phyloP scores from a whole-genome alignment of 192 early-diverging fungal species.

The Mortierella claussenii region DNA sequence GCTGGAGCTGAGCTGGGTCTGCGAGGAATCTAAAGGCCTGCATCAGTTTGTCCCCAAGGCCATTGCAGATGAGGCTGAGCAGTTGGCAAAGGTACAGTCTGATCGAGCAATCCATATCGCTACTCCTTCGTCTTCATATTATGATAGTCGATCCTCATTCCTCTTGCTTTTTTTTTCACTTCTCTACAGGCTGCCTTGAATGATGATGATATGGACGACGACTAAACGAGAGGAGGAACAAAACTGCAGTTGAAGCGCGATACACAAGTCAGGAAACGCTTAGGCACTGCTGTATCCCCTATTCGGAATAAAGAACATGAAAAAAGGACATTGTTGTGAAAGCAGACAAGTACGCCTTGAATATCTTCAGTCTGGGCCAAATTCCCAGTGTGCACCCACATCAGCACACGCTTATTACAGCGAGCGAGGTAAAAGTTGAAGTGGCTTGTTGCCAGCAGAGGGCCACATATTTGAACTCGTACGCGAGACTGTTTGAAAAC shows the following conservation, averaged over 20 bases:
- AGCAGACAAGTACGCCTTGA: no score
- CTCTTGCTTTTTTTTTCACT: background rate
- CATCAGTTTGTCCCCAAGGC: constrained; percentile 92
- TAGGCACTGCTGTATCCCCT: no score
- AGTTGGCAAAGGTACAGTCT: constrained; percentile 72
- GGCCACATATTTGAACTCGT: no score
- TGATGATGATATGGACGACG: constrained; percentile 8
- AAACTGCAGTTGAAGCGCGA: no score
- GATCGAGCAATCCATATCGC: background rate
- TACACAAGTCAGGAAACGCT: no score
- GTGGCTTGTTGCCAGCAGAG: no score
- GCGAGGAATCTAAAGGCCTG: constrained; percentile 77
- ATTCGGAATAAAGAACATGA: no score
- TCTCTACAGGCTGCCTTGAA: constrained; percentile 1
- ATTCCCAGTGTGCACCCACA: no score
- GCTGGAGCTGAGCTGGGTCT: constrained; percentile 97
- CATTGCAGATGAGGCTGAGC: constrained; percentile 86
- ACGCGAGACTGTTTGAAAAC: background rate
- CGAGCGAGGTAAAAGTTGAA: no score
- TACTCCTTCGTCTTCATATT: background rate
- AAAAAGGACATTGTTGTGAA: no score
- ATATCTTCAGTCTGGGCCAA: no score
- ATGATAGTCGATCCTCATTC: background rate
- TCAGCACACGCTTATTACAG: no score
- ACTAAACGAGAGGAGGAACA: background rate